These are phyloP conservation scores for Capsicum chinense DNA, from an alignment of 257 asterid species.

Conservation along the genomic window DNA sequence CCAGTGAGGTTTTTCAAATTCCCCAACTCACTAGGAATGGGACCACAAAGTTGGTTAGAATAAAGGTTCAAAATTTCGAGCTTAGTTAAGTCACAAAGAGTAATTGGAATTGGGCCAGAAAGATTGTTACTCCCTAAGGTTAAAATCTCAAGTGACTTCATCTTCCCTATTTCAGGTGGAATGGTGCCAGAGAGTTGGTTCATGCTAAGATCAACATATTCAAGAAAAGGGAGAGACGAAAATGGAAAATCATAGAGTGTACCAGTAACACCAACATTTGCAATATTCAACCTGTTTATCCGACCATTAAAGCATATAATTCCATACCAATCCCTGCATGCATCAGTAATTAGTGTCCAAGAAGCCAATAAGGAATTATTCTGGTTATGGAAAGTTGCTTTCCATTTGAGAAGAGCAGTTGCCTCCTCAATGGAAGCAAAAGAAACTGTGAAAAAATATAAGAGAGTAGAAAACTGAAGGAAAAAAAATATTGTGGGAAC, in stretches of 20 bases:
- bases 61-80: too few relatives aligned
- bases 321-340: slow-evolving; percentile 40
- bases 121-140: not conserved
- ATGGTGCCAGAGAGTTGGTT: slow-evolving; percentile 33
- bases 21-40: too few relatives aligned
- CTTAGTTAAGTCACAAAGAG: too few relatives aligned
- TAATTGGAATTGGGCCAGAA: not conserved
- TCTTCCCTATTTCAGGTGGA: not conserved
- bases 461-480: not conserved
- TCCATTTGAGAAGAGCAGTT: slow-evolving; percentile 34
- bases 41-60: too few relatives aligned
- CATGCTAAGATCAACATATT: slow-evolving; percentile 28
- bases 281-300: slow-evolving; percentile 31
- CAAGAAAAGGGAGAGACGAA: slow-evolving; percentile 37
- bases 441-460: not conserved
- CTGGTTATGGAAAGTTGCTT: slow-evolving; percentile 26
- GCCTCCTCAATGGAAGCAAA: slow-evolving; percentile 31
- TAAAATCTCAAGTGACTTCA: not conserved
- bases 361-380: slow-evolving; percentile 25
- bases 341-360: slow-evolving; percentile 23
- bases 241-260: slow-evolving; percentile 36
- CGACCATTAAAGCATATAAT: slow-evolving; percentile 29
- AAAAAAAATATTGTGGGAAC: not conserved
- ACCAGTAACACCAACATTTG: slow-evolving; percentile 18
- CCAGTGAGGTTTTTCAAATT: too few relatives aligned